These are phyloP conservation scores for Suillus ampliporus DNA, from an alignment of 768 basidiomycete genomes.

Conservation along the genomic window DNA sequence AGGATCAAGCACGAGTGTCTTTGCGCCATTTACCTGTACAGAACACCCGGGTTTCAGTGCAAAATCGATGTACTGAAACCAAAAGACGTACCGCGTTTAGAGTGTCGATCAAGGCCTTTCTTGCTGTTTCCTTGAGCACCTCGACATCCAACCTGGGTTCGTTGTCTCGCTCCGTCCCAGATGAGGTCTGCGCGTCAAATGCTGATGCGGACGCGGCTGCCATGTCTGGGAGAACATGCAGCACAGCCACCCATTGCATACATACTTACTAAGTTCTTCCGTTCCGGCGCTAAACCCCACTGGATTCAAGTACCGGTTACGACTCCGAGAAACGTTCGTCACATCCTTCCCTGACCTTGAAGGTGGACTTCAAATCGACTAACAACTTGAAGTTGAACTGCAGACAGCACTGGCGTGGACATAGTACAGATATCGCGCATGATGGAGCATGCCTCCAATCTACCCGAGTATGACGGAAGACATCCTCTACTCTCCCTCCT, in stretches of 20 bases:
- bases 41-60: background rate
- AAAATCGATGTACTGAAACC: background rate
- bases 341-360: slow-evolving; percentile 4
- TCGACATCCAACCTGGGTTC: slow-evolving; percentile 60
- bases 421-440: slow-evolving; percentile 8
- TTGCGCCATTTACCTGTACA: slow-evolving; percentile 83
- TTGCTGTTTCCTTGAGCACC: slow-evolving; percentile 76
- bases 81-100: slow-evolving; percentile 70
- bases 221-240: slow-evolving; percentile 16
- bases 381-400: slow-evolving; percentile 1
- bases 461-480: slow-evolving; percentile 41
- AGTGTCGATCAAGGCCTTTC: slow-evolving; percentile 81
- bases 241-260: slow-evolving; percentile 39
- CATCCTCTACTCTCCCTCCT: slow-evolving; percentile 80
- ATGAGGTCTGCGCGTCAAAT: slow-evolving; percentile 43
- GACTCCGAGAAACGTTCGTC: slow-evolving; percentile 1
- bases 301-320: no score
- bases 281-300: no score
- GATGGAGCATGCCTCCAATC: slow-evolving; percentile 30
- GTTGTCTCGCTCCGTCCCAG: slow-evolving; percentile 38
- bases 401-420: background rate
- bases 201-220: slow-evolving; percentile 34
- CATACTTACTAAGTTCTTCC: background rate
- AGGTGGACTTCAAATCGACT: no score
- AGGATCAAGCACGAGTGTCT: slow-evolving; percentile 94